Evolutionary conservation across 1,139 yeast genomes (phyloP), one percentile per base, ranked within the genome.

Genomic region (Debaryomyces sp.): DNA sequence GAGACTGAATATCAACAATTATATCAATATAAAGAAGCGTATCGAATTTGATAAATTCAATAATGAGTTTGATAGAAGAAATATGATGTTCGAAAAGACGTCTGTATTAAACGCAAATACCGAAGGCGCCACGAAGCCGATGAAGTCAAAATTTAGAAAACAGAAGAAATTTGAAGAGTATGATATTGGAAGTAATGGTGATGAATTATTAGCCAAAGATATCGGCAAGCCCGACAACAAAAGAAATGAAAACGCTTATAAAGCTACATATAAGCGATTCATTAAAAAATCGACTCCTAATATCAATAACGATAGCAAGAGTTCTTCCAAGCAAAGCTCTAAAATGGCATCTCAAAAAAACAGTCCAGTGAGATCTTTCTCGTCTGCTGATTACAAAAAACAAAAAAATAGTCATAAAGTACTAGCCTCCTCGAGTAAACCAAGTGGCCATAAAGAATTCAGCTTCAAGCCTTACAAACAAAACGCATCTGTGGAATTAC

Each of bases 171-270:
- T 50, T 22, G 56, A 51, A 21, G 67, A 63, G 33, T 55, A 53
- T 47, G 63, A 63, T 48, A 51, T 64, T n/a, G 57, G 64, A 15
- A 52, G 55, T 32, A 58, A 61, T 33, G 70, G 70, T 6, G 62
- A 61, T 9, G 54, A 54, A 46, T 57, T 56, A 49, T 53, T 66
- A 27, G 56, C 50, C 3, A 30, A 37, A 23, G 48, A 45, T 12
- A 10, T 46, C 10, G 43, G 37, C 15, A 40, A 15, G 10, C 12
- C 27, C 18, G 17, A 30, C 13, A 27, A 21, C 6, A 13, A 40
- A 12, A 4, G 13, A 27, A 27, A 27, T 27, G 13, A 10, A 27
- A 27, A 26, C 13, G 27, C 39, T 6, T 13, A 15, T 10, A n/a
- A 9, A n/a, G 9, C 18, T 18, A 13, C 12, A n/a, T 9, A 22